A percentile compares a stretch with the other conserved stretches of the same genome.
phyloP scores from a whole-genome alignment of 1,284 basidiomycete species.

The Phylloporus gajari region DNA sequence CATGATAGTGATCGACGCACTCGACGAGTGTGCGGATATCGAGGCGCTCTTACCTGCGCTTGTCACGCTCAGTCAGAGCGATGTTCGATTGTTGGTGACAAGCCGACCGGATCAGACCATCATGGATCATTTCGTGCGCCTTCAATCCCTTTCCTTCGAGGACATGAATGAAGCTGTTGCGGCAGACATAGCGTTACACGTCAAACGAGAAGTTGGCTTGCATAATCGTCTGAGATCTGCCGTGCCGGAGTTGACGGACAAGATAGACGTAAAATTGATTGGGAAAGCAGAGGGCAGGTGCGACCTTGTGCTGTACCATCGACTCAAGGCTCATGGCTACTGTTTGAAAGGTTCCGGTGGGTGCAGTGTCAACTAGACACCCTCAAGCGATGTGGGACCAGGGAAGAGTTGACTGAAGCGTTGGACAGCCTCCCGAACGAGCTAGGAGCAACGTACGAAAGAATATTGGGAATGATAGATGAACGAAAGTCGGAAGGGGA shows the following conservation, averaged over 20 bases:
- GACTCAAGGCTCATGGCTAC: neutral
- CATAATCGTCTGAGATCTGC: neutral
- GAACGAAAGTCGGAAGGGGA: constrained; percentile 8
- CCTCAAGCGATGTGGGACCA: neutral
- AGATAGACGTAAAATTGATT: neutral
- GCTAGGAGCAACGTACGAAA: neutral
- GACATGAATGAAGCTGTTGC: neutral
- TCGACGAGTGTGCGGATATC: constrained; percentile 3
- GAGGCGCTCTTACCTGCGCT: constrained; percentile 1
- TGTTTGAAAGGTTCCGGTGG: neutral
- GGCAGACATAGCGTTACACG: constrained; percentile 1
- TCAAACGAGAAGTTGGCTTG: neutral
- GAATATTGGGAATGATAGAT: constrained; percentile 5
- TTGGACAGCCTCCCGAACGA: neutral
- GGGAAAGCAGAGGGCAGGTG: constrained; percentile 6
- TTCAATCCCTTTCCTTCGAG: constrained; percentile 6
- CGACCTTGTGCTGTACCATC: neutral
- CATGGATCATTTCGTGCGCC: neutral
- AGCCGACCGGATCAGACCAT: constrained; percentile 1
- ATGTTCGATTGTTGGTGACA: constrained; percentile 10
- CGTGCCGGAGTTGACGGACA: neutral
- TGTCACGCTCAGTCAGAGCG: neutral
- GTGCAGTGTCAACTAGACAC: neutral
- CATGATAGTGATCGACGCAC: neutral
- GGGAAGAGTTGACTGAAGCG: neutral